These are phyloP conservation scores for Nothophytophthora sp. DNA, from an alignment of 352 stramenopile species.

Conservation along the genomic window DNA sequence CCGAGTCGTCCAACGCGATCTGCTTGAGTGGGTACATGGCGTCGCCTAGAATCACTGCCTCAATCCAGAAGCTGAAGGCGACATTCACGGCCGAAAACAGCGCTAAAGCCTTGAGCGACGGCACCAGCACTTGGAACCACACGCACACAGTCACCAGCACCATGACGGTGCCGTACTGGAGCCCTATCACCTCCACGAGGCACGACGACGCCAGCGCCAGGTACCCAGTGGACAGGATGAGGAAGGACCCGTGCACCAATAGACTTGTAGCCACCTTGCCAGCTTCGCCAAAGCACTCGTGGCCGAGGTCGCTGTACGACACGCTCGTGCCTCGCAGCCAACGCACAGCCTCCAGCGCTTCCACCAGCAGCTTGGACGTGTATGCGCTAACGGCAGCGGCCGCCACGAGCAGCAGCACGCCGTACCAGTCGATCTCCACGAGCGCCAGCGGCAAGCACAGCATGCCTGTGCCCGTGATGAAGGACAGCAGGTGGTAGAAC, in stretches of 20 bases:
- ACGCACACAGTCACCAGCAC: constrained; percentile 47
- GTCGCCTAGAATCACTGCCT: constrained; percentile 80
- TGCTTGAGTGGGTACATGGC: constrained; percentile 84
- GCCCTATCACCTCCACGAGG: constrained; percentile 59
- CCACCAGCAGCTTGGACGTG: constrained; percentile 66
- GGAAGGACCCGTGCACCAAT: constrained; percentile 57
- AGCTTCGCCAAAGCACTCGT: constrained; percentile 56
- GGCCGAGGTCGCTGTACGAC: constrained; percentile 71
- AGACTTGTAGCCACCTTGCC: constrained; percentile 43
- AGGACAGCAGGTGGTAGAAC: constrained; percentile 72
- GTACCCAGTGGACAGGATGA: constrained; percentile 64
- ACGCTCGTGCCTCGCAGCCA: constrained; percentile 65
- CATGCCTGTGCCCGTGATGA: constrained; percentile 75
- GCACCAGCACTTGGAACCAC: constrained; percentile 72
- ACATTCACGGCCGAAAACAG: constrained; percentile 73
- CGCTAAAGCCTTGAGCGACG: constrained; percentile 58
- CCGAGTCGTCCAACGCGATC: constrained; percentile 58
- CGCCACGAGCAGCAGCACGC: constrained; percentile 55
- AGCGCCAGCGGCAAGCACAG: constrained; percentile 71
- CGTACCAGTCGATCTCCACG: constrained; percentile 82
- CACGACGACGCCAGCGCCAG: constrained; percentile 57
- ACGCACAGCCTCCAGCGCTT: constrained; percentile 68
- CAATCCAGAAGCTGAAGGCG: constrained; percentile 79
- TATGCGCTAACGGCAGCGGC: constrained; percentile 57
- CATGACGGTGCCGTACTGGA: constrained; percentile 58